Evolutionary conservation across 1,284 basidiomycete genomes (phyloP).

Genomic region (Fomitiporia mediterranea): DNA sequence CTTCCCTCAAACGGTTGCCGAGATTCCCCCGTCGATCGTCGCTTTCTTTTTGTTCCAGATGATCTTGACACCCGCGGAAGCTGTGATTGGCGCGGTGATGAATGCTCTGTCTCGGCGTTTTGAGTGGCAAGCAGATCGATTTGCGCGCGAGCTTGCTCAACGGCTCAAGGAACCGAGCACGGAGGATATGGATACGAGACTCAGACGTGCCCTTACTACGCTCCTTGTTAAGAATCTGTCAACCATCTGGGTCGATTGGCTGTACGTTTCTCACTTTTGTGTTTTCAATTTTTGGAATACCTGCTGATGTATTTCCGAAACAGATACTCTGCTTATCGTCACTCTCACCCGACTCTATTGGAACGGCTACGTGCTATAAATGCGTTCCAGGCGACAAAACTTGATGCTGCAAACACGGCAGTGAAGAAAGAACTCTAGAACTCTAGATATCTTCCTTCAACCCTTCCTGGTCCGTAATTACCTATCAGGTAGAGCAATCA

Average conservation of each 20-base stretch:
- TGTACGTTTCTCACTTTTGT: conserved; percentile 43
- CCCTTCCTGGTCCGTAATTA: no score
- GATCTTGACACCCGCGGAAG: conserved; percentile 80
- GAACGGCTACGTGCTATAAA: conserved; percentile 82
- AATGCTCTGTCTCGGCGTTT: conserved; percentile 80
- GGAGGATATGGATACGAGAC: conserved; percentile 71
- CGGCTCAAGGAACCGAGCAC: conserved; percentile 40
- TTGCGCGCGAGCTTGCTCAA: conserved; percentile 60
- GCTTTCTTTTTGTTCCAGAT: conserved; percentile 89
- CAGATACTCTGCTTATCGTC: conserved; percentile 89
- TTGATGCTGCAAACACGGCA: conserved; percentile 18
- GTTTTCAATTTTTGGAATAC: no score
- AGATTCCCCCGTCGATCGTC: conserved; percentile 76
- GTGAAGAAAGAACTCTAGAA: conserved; percentile 25
- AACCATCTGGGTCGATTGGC: conserved; percentile 87
- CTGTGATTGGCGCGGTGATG: conserved; percentile 69
- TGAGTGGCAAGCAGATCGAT: conserved; percentile 88
- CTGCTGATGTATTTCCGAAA: conserved; percentile 10
- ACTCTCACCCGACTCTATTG: conserved; percentile 86
- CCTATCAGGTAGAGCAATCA: no score
- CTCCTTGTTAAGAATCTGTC: conserved; percentile 88
- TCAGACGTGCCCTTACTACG: conserved; percentile 73
- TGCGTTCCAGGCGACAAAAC: conserved; percentile 38
- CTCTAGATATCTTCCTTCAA: no score
- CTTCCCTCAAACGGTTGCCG: conserved; percentile 66